Conservation (phyloP, 176 grass and related monocot genomes). For the Oryza officinalis region DNA sequence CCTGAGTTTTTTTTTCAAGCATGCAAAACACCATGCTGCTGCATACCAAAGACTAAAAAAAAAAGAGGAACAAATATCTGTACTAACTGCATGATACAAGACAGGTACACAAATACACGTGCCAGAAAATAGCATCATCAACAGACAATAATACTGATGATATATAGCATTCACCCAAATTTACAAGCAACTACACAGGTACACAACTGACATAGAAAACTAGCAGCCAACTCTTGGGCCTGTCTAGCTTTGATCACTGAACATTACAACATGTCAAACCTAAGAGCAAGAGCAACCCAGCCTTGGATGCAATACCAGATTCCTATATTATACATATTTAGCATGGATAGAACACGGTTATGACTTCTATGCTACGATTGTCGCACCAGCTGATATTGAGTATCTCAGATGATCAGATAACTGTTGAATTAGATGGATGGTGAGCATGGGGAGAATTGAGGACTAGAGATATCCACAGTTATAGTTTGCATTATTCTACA, state of each 20-base stretch:
- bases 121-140: slow-evolving; percentile 13
- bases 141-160: not conserved
- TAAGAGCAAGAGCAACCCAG: not conserved
- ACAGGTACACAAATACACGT: not conserved
- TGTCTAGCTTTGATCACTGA: slow-evolving; percentile 26
- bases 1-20: no score
- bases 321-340: not conserved
- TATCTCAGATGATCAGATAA: not conserved
- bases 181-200: slow-evolving; percentile 22
- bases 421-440: slow-evolving; percentile 4
- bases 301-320: not conserved
- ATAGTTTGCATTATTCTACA: slow-evolving; percentile 4
- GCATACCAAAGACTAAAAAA: no score
- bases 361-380: not conserved
- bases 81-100: not conserved
- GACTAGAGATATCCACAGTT: slow-evolving; percentile 11
- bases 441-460: not conserved
- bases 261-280: slow-evolving; percentile 12
- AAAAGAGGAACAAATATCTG: not conserved
- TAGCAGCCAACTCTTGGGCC: not conserved
- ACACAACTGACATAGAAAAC: not conserved
- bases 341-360: not conserved
- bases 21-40: no score
- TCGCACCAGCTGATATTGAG: not conserved
- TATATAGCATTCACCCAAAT: slow-evolving; percentile 6